phyloP scores from a whole-genome alignment of 139 green algal genomes.

The Prasinococcaceae sp. region DNA sequence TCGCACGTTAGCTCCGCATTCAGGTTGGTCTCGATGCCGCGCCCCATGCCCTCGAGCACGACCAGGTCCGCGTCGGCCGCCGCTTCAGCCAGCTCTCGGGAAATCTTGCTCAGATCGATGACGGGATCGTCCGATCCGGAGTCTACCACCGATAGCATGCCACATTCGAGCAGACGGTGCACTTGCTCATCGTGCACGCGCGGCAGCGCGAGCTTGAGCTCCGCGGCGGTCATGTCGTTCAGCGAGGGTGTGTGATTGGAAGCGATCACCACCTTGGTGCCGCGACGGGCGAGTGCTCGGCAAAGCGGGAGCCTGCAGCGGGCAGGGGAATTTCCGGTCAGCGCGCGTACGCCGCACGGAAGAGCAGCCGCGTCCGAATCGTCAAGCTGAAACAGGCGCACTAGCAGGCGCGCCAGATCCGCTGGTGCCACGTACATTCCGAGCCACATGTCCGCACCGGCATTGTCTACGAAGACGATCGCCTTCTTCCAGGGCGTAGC shows the following conservation, averaged over 20 bases:
- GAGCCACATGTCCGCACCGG: constrained; percentile 57
- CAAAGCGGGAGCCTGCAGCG: too few relatives aligned
- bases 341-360: constrained; percentile 29
- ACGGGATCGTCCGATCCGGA: constrained; percentile 55
- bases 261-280: constrained; percentile 65
- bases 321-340: too few relatives aligned
- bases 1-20: constrained; percentile 44
- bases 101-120: constrained; percentile 65
- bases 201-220: constrained; percentile 54
- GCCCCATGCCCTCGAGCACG: constrained; percentile 78
- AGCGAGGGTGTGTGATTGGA: constrained; percentile 66
- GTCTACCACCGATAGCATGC: constrained; percentile 42
- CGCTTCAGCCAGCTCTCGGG: constrained; percentile 41
- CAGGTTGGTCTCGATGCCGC: constrained; percentile 74
- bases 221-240: constrained; percentile 82
- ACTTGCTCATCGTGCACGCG: too few relatives aligned
- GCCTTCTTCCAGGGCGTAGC: constrained; percentile 22
- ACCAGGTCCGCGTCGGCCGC: constrained; percentile 61
- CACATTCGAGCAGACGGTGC: constrained; percentile 8
- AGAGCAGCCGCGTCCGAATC: constrained; percentile 64
- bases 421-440: too few relatives aligned
- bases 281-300: too few relatives aligned
- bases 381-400: too few relatives aligned
- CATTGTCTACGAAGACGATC: constrained; percentile 82
- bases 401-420: too few relatives aligned